Evolutionary conservation across 306 rosid species (phyloP), one percentile per base, ranked within the genome.

Genomic region (Cicer judaicum): DNA sequence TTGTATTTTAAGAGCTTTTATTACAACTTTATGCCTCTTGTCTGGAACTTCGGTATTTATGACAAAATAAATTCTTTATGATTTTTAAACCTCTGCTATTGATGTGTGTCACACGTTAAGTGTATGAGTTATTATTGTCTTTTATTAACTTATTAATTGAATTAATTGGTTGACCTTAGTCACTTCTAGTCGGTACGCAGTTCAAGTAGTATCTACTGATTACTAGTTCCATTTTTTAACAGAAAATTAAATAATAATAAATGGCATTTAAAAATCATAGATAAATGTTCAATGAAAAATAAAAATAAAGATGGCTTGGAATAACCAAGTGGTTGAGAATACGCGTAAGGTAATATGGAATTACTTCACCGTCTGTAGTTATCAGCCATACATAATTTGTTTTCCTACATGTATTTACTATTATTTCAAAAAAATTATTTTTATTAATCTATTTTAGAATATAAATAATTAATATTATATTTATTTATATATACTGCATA

Each of bases 41-140:
- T 60, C 15, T 9, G 42, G 34, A 44, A 47, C 53, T 18, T 66
- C 18, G 7, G 8, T 50, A 66, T 44, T 66, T 44, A 66, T 66
- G 72, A 10, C 72, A 19, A 11, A 44, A 66, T 41, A 43, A 29
- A 18, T 44, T 66, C 55, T 13, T 36, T 62, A 38, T 39, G 19
- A n/a, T 73, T 14, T 48, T 41, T 38, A 74, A 15, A 15, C 15
- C 8, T 12, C 10, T 67, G 15, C 29, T 73, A 57, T 60, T 73
- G 18, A 73, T 19, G 38, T 53, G 42, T 54, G 47, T 7, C 73
- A 41, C 47, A 41, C 47, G 43, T 64, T 64, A 64, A 75, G 38
- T 64, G 14, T 42, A 41, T 41, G 38, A 52, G 42, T 53, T 19
- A 50, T 75, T 65, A 75, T 16, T 75, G 0, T 21, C 73, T 40